These are phyloP conservation scores for Aureobasidium zeae DNA, from an alignment of 2,329 filamentous ascomycete genomes.

Conservation along the genomic window DNA sequence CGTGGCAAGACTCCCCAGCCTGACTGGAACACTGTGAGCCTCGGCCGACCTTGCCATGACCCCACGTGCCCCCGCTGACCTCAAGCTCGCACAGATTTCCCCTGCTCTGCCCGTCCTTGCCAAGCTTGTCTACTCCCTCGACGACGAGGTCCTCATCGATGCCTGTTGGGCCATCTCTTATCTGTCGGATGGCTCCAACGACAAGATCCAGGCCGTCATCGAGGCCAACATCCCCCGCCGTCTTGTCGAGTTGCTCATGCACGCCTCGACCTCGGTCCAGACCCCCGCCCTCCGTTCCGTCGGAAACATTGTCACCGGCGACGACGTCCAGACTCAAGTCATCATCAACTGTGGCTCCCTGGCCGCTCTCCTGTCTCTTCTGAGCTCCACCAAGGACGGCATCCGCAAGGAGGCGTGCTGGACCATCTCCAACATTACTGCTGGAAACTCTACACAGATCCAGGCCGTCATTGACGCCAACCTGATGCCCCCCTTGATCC, in stretches of 20 bases:
- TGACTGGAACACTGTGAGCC: constrained; percentile 86
- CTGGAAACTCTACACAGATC: constrained; percentile 95
- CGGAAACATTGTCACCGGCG: constrained; percentile 96
- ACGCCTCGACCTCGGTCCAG: constrained; percentile 95
- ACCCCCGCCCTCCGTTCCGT: constrained; percentile 94
- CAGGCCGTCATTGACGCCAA: constrained; percentile 94
- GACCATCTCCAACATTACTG: constrained; percentile 99
- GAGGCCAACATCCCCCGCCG: constrained; percentile 95
- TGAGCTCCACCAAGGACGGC: constrained; percentile 96
- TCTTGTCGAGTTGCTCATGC: constrained; percentile 94
- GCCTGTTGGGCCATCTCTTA: constrained; percentile 99
- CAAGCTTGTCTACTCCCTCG: constrained; percentile 96
- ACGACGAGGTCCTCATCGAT: constrained; percentile 96
- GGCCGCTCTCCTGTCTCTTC: constrained; percentile 79
- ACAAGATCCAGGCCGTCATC: constrained; percentile 98
- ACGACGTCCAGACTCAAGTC: constrained; percentile 97
- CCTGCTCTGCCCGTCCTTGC: constrained; percentile 89
- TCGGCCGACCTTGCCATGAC: constrained; percentile 20
- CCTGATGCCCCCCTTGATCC: constrained; percentile 92
- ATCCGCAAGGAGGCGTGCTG: constrained; percentile 99
- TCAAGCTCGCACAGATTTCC: constrained; percentile 57
- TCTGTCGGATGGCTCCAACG: constrained; percentile 92
- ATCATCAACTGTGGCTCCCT: constrained; percentile 98
- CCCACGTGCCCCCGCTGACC: constrained; percentile 8
- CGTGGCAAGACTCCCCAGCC: constrained; percentile 98